A percentile compares a stretch with the other conserved stretches of the same genome.
Evolutionary conservation across 176 grass and related monocot genomes (phyloP).

Genomic region (Hordeum marinum): DNA sequence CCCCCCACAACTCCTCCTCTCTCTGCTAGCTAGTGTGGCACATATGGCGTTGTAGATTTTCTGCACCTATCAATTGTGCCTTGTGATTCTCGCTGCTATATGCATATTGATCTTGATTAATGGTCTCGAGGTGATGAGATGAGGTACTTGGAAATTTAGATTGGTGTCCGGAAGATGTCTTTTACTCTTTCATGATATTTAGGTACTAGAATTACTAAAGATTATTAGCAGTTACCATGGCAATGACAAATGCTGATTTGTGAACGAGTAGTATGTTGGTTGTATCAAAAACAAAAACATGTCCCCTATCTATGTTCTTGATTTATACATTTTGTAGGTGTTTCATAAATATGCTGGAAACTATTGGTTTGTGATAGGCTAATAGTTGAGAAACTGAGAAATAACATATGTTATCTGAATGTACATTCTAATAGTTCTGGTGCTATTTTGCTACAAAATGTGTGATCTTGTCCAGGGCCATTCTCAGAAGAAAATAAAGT

Average conservation of each 20-base stretch:
- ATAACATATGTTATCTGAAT: background rate
- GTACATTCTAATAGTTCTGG: background rate
- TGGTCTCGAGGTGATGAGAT: background rate
- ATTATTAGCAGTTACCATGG: background rate
- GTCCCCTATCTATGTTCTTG: background rate
- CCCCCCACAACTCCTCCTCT: too few relatives aligned
- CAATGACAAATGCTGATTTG: background rate
- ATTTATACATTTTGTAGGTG: background rate
- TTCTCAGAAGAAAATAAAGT: background rate
- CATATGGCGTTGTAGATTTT: background rate
- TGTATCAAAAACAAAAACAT: conserved; percentile 8
- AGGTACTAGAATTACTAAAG: background rate
- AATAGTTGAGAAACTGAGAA: too few relatives aligned
- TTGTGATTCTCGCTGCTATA: background rate
- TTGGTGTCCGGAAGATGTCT: background rate
- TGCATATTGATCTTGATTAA: conserved; percentile 15
- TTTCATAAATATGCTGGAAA: background rate
- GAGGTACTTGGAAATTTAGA: background rate
- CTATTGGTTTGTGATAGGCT: background rate
- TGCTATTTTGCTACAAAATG: background rate
- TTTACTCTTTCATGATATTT: background rate
- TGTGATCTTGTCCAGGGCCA: background rate
- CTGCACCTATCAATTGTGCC: background rate
- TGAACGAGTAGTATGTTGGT: background rate
- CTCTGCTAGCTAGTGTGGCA: too few relatives aligned